These are phyloP conservation scores for Aureobasidium lini DNA, from an alignment of 2,329 filamentous ascomycete genomes.

Conservation along the genomic window DNA sequence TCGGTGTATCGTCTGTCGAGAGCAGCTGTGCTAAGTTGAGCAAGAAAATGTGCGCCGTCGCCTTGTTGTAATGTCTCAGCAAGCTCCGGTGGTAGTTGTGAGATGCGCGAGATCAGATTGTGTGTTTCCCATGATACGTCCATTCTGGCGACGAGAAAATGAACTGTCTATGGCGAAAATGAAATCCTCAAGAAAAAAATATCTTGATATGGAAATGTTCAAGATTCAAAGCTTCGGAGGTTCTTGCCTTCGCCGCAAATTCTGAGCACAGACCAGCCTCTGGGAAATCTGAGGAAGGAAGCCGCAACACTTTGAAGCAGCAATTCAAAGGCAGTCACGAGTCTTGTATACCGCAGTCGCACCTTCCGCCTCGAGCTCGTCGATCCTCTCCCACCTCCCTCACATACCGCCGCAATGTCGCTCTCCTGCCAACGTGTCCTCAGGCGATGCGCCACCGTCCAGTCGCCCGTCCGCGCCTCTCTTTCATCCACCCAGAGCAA, in stretches of 20 bases:
- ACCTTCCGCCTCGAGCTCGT: slow-evolving; percentile 13
- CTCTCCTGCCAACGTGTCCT: slow-evolving; percentile 36
- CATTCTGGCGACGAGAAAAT: slow-evolving; percentile 13
- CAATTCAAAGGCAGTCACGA: neutral
- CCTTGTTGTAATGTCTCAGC: slow-evolving; percentile 58
- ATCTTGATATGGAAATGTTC: neutral
- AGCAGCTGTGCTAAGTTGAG: slow-evolving; percentile 61
- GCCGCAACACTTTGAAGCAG: neutral
- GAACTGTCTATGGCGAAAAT: neutral
- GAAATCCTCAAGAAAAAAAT: neutral
- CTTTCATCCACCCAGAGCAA: slow-evolving; percentile 10
- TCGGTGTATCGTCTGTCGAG: slow-evolving; percentile 65
- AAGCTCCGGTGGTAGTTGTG: slow-evolving; percentile 62
- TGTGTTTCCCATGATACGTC: slow-evolving; percentile 15
- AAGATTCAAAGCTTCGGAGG: slow-evolving; percentile 13
- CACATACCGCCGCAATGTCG: slow-evolving; percentile 31
- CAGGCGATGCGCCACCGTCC: slow-evolving; percentile 34
- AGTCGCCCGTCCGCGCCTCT: slow-evolving; percentile 18
- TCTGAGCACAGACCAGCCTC: neutral
- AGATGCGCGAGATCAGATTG: slow-evolving; percentile 28
- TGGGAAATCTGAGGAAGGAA: slow-evolving; percentile 9
- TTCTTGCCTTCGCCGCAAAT: slow-evolving; percentile 11
- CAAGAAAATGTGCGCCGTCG: slow-evolving; percentile 59
- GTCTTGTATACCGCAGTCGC: neutral
- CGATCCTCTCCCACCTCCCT: slow-evolving; percentile 4